Evolutionary conservation across 345 rosid genomes (phyloP).

Genomic region (Eucalyptus marginata): DNA sequence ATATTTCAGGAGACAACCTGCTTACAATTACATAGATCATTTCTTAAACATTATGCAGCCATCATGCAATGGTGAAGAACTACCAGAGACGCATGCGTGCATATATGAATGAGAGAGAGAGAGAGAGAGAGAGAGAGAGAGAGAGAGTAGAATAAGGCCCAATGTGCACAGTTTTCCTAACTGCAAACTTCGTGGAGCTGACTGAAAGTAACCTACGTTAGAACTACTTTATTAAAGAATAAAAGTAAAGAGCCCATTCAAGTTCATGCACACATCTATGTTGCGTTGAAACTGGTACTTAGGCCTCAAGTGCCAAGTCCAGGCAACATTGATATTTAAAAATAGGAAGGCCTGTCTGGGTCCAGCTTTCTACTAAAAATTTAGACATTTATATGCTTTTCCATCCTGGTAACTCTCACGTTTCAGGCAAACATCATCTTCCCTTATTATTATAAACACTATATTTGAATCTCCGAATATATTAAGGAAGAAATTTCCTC

Average conservation of each 20-base stretch:
- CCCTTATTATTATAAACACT: neutral
- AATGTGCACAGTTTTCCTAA: neutral
- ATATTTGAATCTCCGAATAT: neutral
- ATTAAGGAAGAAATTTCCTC: neutral
- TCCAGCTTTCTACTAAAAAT: neutral
- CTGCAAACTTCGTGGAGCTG: neutral
- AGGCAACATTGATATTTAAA: neutral
- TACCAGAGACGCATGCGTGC: neutral
- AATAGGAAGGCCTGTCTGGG: neutral
- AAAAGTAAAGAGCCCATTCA: neutral
- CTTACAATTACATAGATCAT: neutral
- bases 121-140: neutral
- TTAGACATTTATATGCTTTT: neutral
- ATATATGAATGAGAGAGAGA: neutral
- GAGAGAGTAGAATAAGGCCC: neutral
- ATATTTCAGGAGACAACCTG: neutral
- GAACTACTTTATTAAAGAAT: neutral
- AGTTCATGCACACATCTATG: neutral
- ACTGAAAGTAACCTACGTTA: neutral
- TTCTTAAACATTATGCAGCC: neutral
- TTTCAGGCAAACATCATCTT: neutral
- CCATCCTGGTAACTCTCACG: neutral
- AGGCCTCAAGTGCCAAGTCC: neutral
- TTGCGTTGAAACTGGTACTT: neutral
- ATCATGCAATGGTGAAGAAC: neutral